Percentiles rank a stretch among this genome's conserved stretches.
phyloP scores from a whole-genome alignment of 495 filamentous ascomycete species.

The Aspergillus avenaceus region DNA sequence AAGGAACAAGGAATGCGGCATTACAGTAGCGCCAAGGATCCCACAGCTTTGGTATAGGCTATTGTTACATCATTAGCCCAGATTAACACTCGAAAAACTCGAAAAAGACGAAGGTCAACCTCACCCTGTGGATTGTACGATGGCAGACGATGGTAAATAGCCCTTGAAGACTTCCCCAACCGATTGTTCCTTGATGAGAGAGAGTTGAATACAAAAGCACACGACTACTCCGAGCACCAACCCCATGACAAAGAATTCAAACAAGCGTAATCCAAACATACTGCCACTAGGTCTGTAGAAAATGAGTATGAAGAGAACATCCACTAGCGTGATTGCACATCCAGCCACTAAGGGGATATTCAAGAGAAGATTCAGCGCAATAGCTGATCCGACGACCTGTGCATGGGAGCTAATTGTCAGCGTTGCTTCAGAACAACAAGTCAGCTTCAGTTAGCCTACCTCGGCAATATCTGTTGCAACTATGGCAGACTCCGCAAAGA shows the following conservation, averaged over 20 bases:
- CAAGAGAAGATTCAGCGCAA: slow-evolving; percentile 80
- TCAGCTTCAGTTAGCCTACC: slow-evolving; percentile 27
- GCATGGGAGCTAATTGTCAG: slow-evolving; percentile 4
- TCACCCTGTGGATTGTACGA: slow-evolving; percentile 66
- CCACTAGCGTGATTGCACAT: slow-evolving; percentile 78
- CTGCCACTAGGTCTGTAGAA: slow-evolving; percentile 77
- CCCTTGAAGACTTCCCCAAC: slow-evolving; percentile 76
- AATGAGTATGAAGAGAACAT: slow-evolving; percentile 79
- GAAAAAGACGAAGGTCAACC: no score
- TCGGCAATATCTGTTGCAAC: slow-evolving; percentile 91
- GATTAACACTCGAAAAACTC: no score
- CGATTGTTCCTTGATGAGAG: slow-evolving; percentile 63
- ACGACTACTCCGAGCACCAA: slow-evolving; percentile 80
- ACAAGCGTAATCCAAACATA: slow-evolving; percentile 68
- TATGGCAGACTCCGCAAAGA: slow-evolving; percentile 75
- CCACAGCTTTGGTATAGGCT: slow-evolving; percentile 88
- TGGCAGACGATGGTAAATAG: slow-evolving; percentile 72
- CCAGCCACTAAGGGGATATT: slow-evolving; percentile 81
- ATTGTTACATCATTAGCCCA: slow-evolving; percentile 11
- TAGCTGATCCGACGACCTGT: slow-evolving; percentile 90
- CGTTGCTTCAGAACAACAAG: neutral
- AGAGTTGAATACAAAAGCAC: slow-evolving; percentile 90
- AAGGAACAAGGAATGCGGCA: slow-evolving; percentile 88
- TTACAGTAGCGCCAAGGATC: slow-evolving; percentile 89
- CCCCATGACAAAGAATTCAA: slow-evolving; percentile 76